phyloP scores from a whole-genome alignment of 1,284 basidiomycete species.

The Puccinia polysora region DNA sequence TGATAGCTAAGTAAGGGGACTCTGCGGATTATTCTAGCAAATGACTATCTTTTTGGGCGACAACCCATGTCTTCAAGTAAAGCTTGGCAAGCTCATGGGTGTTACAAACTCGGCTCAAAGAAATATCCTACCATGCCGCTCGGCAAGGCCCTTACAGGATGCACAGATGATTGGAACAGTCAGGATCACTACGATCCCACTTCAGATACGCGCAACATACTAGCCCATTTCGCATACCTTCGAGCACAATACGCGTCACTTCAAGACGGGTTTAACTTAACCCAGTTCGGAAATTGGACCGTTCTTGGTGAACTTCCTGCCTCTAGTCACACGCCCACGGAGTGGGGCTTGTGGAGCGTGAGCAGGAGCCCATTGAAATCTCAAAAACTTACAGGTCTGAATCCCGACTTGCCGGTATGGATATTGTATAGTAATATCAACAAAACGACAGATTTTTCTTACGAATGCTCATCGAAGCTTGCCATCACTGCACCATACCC shows the following conservation, averaged over 20 bases:
- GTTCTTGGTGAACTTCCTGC: constrained; percentile 68
- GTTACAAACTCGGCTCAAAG: constrained; percentile 76
- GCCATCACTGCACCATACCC: constrained; percentile 63
- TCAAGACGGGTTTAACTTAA: constrained; percentile 76
- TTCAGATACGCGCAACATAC: constrained; percentile 65
- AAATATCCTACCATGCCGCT: constrained; percentile 87
- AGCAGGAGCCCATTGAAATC: constrained; percentile 51
- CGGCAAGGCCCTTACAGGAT: constrained; percentile 70
- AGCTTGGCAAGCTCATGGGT: constrained; percentile 87
- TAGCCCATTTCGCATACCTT: constrained; percentile 67
- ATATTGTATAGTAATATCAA: constrained; percentile 42
- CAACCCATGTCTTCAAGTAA: constrained; percentile 79
- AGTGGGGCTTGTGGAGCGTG: constrained; percentile 79
- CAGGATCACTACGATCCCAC: constrained; percentile 90
- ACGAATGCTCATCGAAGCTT: constrained; percentile 53
- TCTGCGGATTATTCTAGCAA: constrained; percentile 2
- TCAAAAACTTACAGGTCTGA: constrained; percentile 58
- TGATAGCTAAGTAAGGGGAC: not conserved
- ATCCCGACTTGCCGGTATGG: constrained; percentile 55
- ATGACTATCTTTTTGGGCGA: constrained; percentile 59
- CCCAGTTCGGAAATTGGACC: constrained; percentile 76
- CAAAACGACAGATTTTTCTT: constrained; percentile 18
- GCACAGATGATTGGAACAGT: constrained; percentile 78
- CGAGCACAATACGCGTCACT: constrained; percentile 66
- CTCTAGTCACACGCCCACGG: constrained; percentile 72